phyloP scores from a whole-genome alignment of 2,329 filamentous ascomycete species.

The Dothideomycetes sp. region DNA sequence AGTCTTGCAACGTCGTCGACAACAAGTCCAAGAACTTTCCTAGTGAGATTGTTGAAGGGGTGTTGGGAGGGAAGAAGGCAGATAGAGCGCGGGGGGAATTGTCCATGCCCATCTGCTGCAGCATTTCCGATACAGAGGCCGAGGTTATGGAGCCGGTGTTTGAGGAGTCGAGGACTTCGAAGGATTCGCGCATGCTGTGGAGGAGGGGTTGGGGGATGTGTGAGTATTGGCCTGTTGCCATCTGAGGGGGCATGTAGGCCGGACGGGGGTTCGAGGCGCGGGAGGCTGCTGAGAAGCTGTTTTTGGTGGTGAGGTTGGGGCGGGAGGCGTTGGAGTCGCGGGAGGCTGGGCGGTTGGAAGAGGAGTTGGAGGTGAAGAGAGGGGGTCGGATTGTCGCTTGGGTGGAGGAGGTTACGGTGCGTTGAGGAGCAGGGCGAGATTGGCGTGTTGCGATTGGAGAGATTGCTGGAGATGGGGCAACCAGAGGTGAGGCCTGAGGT shows the following conservation, averaged over 20 bases:
- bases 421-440: constrained; percentile 29
- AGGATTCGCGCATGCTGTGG: constrained; percentile 80
- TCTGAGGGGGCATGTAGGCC: constrained; percentile 22
- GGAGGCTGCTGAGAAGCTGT: constrained; percentile 1
- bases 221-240: constrained; percentile 47
- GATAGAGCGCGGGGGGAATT: constrained; percentile 61
- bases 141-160: constrained; percentile 75
- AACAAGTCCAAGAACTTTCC: constrained; percentile 79
- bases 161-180: constrained; percentile 84
- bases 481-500: constrained; percentile 1
- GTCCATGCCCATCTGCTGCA: constrained; percentile 75
- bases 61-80: constrained; percentile 64
- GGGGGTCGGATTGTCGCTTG: constrained; percentile 26
- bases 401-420: constrained; percentile 29
- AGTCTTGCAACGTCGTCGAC: constrained; percentile 60
- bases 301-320: constrained; percentile 14
- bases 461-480: constrained; percentile 7
- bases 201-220: constrained; percentile 75
- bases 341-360: constrained; percentile 17
- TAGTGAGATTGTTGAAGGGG: constrained; percentile 62
- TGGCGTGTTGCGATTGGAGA: constrained; percentile 7
- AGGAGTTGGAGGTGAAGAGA: constrained; percentile 24
- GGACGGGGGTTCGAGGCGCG: constrained; percentile 12
- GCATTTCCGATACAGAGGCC: constrained; percentile 79
- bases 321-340: constrained; percentile 14